Evolutionary conservation across 1,284 basidiomycete species (phyloP), one percentile per base, ranked within the genome.

Genomic region (Lignosus rhinocerotis): DNA sequence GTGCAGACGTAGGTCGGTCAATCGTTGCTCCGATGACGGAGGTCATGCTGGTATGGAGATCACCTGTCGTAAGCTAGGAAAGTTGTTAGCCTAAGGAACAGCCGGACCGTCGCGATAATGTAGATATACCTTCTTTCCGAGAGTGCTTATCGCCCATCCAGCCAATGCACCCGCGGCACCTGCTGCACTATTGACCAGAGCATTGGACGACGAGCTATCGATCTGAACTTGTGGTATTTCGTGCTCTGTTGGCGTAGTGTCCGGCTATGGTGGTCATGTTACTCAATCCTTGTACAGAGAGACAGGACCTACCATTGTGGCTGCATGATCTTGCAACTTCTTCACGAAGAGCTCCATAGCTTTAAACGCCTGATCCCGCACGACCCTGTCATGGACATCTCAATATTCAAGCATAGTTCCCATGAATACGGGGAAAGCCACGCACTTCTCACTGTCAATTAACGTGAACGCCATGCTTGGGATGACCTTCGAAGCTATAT

Each of bases 341-440:
- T 91, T 92, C 64, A 96, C 78, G 69, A 96, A 95, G 58, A 96
- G 76, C 49, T 92, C 88, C 62, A 96, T 81, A 1, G 93, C 90
- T 71, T 93, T 95, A 80, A 96, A 97, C 1, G 93, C 95, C 69
- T 97, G 95, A 73, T 97, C 94, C 39, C 95, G 83, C 0, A 97
- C 95, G 4, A 93, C 72, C 66, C 93, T 96, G 57, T 19, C 34
- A 21, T 16, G 17, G 30, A 2, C 9, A 2, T 19, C n/a, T 39
- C 11, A 2, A 17, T 49, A n/a, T 12, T n/a, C 30, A 34, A 44
- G 44, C 10, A 21, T 31, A 19, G 5, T 14, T 39, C 6, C 19
- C 32, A 5, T 21, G 21, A 46, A 32, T 32, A 6, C 25, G 11
- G n/a, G 25, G 25, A 47, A 11, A 2, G 7, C 6, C 11, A 73